Conservation (phyloP, 306 rosid genomes). For the Acmispon strigosus region DNA sequence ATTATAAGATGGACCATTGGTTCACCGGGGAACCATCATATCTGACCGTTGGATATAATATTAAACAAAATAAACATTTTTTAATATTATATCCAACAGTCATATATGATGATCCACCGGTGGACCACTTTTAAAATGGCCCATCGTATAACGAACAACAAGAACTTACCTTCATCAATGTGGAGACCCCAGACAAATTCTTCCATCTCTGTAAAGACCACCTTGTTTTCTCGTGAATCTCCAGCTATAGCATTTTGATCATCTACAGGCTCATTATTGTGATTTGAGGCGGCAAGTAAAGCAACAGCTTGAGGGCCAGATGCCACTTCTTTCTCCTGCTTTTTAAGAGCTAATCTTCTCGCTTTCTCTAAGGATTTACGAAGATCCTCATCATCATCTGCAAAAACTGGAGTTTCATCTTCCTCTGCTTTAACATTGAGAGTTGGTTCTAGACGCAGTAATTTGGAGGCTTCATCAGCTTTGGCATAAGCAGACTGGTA, state of each 20-base stretch:
- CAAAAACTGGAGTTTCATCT: conserved; percentile 49
- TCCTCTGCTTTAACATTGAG: conserved; percentile 43
- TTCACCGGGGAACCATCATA: too few species aligned
- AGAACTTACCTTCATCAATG: conserved; percentile 74
- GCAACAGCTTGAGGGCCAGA: conserved; percentile 81
- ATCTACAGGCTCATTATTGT: conserved; percentile 42
- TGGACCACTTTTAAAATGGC: too few species aligned
- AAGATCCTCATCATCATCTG: conserved; percentile 86
- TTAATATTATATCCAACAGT: too few species aligned
- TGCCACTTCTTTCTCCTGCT: conserved; percentile 48
- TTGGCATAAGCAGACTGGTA: conserved; percentile 81
- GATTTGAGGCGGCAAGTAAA: conserved; percentile 52
- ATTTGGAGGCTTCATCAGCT: conserved; percentile 87
- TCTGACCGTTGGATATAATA: too few species aligned
- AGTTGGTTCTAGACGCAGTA: conserved; percentile 59
- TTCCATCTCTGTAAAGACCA: conserved; percentile 95
- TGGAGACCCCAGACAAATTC: conserved; percentile 96
- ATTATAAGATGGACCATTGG: too few species aligned
- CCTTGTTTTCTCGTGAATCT: conserved; percentile 72
- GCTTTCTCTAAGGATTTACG: conserved; percentile 79
- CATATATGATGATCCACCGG: too few species aligned
- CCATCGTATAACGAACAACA: too few species aligned
- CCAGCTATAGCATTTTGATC: conserved; percentile 42
- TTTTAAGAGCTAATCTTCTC: conserved; percentile 66
- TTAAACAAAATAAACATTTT: too few species aligned